These are phyloP conservation scores for Mallotus repandus DNA, from an alignment of 441 rosid genomes.

Conservation along the genomic window DNA sequence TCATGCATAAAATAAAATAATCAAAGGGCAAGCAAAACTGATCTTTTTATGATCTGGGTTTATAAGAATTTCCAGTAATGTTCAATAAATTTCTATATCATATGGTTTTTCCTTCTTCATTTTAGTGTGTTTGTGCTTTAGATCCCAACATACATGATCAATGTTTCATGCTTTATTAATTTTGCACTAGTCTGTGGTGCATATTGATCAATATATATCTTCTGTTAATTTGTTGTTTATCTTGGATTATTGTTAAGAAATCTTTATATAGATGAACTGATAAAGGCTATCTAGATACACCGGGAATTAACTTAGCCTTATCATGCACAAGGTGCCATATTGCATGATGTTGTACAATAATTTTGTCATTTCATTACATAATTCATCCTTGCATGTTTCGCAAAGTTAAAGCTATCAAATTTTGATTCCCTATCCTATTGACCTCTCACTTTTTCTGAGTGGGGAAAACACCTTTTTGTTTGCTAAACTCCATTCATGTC, in stretches of 20 bases:
- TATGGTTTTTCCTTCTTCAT: constrained; percentile 9
- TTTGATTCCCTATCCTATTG: constrained; percentile 3
- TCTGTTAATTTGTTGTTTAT: neutral
- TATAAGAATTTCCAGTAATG: too few relatives aligned
- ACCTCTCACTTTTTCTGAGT: constrained; percentile 8
- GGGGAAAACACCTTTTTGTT: neutral
- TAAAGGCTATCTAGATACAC: neutral
- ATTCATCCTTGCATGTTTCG: constrained; percentile 3
- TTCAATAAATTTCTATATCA: neutral
- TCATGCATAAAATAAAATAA: constrained; percentile 5
- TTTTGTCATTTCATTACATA: constrained; percentile 14
- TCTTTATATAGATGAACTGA: neutral
- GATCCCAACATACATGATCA: neutral
- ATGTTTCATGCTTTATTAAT: neutral
- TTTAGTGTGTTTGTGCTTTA: neutral
- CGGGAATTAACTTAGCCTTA: neutral
- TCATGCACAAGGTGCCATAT: constrained; percentile 4
- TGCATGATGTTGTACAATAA: constrained; percentile 14
- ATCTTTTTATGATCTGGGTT: neutral
- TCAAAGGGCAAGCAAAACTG: neutral
- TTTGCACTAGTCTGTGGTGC: neutral
- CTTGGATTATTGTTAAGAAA: neutral
- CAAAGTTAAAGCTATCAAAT: constrained; percentile 11
- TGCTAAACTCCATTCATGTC: neutral
- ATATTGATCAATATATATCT: neutral